Percentiles rank a stretch among this genome's conserved stretches.
phyloP scores from a whole-genome alignment of 352 stramenopile genomes.

The Phytopythium aichiense region DNA sequence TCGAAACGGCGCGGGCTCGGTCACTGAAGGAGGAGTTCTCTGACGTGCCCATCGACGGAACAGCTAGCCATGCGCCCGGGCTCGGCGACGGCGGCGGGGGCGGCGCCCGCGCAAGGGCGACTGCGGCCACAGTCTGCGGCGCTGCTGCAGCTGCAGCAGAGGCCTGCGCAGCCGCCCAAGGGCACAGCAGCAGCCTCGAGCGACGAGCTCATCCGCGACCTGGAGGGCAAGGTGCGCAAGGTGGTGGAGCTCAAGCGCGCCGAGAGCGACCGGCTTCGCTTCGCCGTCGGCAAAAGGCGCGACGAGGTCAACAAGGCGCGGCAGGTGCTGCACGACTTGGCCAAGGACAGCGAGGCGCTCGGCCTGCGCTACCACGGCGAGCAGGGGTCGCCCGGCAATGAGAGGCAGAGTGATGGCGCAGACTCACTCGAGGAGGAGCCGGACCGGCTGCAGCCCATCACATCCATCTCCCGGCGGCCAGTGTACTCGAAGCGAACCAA shows the following conservation, averaged over 20 bases:
- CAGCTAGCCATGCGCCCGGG: constrained; percentile 1
- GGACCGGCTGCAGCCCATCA: constrained; percentile 61
- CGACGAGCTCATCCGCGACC: constrained; percentile 70
- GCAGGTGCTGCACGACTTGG: constrained; percentile 63
- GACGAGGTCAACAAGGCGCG: constrained; percentile 65
- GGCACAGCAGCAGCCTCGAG: constrained; percentile 26
- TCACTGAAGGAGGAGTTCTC: too few species aligned
- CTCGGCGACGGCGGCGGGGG: not conserved
- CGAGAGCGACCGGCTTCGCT: constrained; percentile 73
- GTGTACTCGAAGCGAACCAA: constrained; percentile 86
- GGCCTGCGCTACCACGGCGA: constrained; percentile 46
- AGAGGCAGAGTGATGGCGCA: constrained; percentile 4
- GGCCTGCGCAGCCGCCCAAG: not conserved
- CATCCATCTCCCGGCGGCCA: constrained; percentile 66
- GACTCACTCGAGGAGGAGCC: constrained; percentile 39
- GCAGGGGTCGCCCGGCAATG: not conserved
- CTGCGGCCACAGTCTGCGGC: constrained; percentile 38
- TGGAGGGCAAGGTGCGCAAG: constrained; percentile 75
- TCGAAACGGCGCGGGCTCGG: not conserved
- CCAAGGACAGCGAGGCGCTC: constrained; percentile 70
- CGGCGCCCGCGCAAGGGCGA: constrained; percentile 22
- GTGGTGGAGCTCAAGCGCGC: constrained; percentile 75
- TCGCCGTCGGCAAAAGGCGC: constrained; percentile 55
- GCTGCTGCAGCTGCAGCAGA: constrained; percentile 15
- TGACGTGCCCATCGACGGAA: too few species aligned